Evolutionary conservation across 2,329 filamentous ascomycete genomes (phyloP), one percentile per base, ranked within the genome.

Genomic region (Paecilomyces formosus): DNA sequence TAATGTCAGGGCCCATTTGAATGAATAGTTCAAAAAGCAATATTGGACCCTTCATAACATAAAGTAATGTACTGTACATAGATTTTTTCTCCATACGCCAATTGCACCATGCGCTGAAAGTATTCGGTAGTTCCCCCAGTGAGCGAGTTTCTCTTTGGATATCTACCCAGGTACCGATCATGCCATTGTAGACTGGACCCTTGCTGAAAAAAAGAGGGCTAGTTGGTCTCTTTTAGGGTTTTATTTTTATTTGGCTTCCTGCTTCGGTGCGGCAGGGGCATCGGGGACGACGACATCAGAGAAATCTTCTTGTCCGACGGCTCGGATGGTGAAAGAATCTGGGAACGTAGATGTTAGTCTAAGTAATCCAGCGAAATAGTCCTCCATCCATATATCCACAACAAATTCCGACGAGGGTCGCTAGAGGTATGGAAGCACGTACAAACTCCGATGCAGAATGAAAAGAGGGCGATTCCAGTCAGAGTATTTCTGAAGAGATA

Each of bases 301-400:
- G 78, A 99, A 99, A 65, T 97, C 90, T 75, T 97, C 94, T 76
- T 97, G 94, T 51, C 93, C 91, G 70, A 99, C 89, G 57, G 90
- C 91, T 64, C 81, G 84, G 71, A 99, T 88, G 50, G 87, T 90
- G 73, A 84, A 89, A 57, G 82, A 77, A 70, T 89, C 87, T 89
- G n/a, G 15, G 18, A 18, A 18, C n/a, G 8, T 45, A 18, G n/a
- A 18, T 5, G 39, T 45, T 21, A 45, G n/a, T 45, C n/a, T 18
- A 6, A 45, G n/a, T 45, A n/a, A 45, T 6, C 18, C 2, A 18
- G 39, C 8, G 39, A 31, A 54, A 22, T 26, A 26, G 6, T 26
- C 6, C 24, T 26, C 3, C 6, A 26, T 26, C 24, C 24, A 26
- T 26, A 26, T 26, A n/a, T 26, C 24, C 24, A n/a, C 24, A 26